Base-by-base conservation (phyloP, 345 rosid genomes). In the Durio zibethinus region DNA sequence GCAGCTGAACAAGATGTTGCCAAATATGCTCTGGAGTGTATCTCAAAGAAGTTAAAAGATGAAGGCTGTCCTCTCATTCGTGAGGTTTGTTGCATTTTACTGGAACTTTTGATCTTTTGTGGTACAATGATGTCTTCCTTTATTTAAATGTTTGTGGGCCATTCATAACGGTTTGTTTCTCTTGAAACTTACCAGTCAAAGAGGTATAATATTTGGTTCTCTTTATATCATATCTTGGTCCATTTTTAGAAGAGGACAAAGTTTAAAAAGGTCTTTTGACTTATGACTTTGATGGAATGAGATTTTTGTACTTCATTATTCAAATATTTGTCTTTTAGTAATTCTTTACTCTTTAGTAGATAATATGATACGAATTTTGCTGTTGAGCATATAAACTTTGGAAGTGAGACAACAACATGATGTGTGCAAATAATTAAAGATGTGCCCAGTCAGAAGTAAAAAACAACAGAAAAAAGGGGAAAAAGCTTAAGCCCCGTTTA, bases 1-100 rank as follows among this genome's bases (percentile, higher is more conserved):
- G 84, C 83, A 43, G 88, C 92, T 0, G 90, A 88, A 14, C 88
- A 87, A 25, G 87, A 82, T 72, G 87, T 61, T 66, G 90, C 92
- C 3, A 89, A 43, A 60, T 29, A 82, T 35, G 92, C 92, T 2
- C 62, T 85, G 7, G 86, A 83, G 61, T 50, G 43, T n/a, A 74
- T 84, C 21, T 5, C 43, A 14, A 56, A 80, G 52, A 84, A 76
- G 69, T 56, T 83, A 2, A 82, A 82, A 68, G 83, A 82, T 62
- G 84, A 88, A 72, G 81, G 75, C 1, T 53, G 61, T 47, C 81
- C 82, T 10, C 60, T 80, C 2, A 74, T 79, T 63, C 54, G 16
- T 23, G 82, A 81, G 90, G 90, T 88, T 81, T 59, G 82, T 61
- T 63, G 31, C 12, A 5, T 45, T 14, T 15, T 71, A 2, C 25